Evolutionary conservation across 257 asterid genomes (phyloP), one percentile per base, ranked within the genome.

Genomic region (Nicotiana knightiana): DNA sequence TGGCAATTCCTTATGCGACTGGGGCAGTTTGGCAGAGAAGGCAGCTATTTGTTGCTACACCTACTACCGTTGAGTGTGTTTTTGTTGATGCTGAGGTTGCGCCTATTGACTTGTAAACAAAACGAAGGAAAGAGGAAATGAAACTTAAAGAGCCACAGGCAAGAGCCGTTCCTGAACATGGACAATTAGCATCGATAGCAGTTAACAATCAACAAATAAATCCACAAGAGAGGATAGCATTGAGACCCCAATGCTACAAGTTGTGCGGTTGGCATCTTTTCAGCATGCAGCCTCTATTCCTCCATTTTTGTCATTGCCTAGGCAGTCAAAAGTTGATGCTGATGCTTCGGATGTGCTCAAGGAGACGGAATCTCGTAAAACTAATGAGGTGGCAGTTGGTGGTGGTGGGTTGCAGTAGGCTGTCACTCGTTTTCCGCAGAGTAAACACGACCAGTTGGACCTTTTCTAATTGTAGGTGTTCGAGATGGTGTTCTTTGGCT

Each of bases 21-120:
- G 99, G 99, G 80, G 99, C 89, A 81, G 97, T 94, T 84, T 96
- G 99, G 99, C 99, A 96, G 82, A 91, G 98, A 53, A 93, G 99
- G 87, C 99, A 96, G 83, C 88, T 96, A 77, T 96, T 96, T 82
- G 98, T 96, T 75, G 93, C 97, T 82, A 96, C 99, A 54, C 97
- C 98, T 79, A 96, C 98, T 89, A 94, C 99, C 58, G 88, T 94
- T 33, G 99, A 96, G 91, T 96, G 99, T 83, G 99, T 94, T 26
- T 96, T 94, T 84, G 99, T 96, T 67, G 99, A 94, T 93, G 95
- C 98, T 73, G 99, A 98, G 66, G 84, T 96, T 86, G 90, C 98
- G 4, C 88, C 91, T 80, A 84, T 96, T 66, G 99, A 96, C 65
- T 85, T 94, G 83, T 98, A 96, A 85, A 93, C 98, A 1, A 93